Evolutionary conservation across 2,329 filamentous ascomycete species (phyloP), one percentile per base, ranked within the genome.

Genomic region (Ceratocystiopsis sp.): DNA sequence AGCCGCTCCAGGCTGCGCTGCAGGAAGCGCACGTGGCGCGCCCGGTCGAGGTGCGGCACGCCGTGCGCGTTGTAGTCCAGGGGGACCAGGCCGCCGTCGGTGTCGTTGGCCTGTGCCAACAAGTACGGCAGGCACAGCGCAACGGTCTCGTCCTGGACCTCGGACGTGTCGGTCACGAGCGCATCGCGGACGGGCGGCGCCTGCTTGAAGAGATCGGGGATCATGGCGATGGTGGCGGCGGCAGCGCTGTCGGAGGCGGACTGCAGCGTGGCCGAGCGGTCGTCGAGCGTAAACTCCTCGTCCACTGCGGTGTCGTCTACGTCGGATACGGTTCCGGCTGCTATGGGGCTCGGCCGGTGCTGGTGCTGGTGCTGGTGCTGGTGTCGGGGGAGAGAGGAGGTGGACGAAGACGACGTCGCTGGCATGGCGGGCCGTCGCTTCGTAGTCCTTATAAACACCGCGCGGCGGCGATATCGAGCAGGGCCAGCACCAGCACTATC

Each of bases 21-120:
- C 41, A 87, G 61, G 55, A 84, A 87, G 33, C 57, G 60, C 46
- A 73, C 64, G 60, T 80, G 77, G 37, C 64, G 65, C 47, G 63
- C 63, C 37, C 80, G 75, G 51, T 78, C 71, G n/a, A 98, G 71
- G 45, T 68, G 69, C 14, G 85, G 83, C 34, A 95, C 64, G 14
- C 85, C 86, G 57, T 79, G 67, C 42, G 62, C 63, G 61, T 93
- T 94, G 25, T 29, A 29, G 25, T 29, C 25, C 25, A 29, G 25
- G 61, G 73, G 70, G 16, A 61, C 51, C 42, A 67, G 63, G 63
- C 37, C 79, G 74, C 94, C 64, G 14, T 85, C 84, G 57, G 78
- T 66, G 41, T 62, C 62, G 60, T 93, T 93, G 59, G 73, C 11
- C 13, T 34, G 13, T 4, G 33, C 33, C n/a, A 55, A 63, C 62